phyloP scores from a whole-genome alignment of 1,284 basidiomycete genomes.

The Waitea zeae region DNA sequence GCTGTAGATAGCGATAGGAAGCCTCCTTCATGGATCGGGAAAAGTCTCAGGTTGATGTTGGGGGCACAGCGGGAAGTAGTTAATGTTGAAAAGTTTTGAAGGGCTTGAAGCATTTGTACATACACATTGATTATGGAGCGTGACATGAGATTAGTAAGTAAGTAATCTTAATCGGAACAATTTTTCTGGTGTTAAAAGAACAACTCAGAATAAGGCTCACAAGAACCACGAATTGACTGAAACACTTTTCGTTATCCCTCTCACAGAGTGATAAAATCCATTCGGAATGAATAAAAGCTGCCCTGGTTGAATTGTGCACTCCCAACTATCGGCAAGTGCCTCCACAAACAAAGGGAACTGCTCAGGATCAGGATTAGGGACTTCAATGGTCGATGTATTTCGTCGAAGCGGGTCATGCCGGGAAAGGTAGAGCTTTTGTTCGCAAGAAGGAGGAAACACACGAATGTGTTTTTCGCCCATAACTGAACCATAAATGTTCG shows the following conservation, averaged over 20 bases:
- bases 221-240: conserved; percentile 3
- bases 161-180: no score
- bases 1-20: not conserved
- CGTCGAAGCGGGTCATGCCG: not conserved
- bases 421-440: conserved; percentile 1
- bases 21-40: conserved; percentile 20
- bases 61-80: conserved; percentile 22
- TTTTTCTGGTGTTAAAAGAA: no score
- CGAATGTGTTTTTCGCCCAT: conserved; percentile 1
- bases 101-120: no score
- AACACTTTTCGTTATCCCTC: conserved; percentile 1
- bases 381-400: conserved; percentile 2
- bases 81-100: conserved; percentile 1
- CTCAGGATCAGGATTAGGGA: not conserved
- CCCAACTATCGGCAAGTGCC: not conserved
- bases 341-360: conserved; percentile 1
- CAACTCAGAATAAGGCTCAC: no score
- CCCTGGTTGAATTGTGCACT: conserved; percentile 1
- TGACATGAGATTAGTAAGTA: no score
- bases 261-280: conserved; percentile 3
- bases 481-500: not conserved
- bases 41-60: conserved; percentile 23
- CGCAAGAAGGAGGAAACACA: conserved; percentile 1
- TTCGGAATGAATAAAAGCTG: conserved; percentile 1
- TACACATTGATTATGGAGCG: no score